Conservation (phyloP, 2,329 filamentous ascomycete species). For the Arthrobotrys conoides region DNA sequence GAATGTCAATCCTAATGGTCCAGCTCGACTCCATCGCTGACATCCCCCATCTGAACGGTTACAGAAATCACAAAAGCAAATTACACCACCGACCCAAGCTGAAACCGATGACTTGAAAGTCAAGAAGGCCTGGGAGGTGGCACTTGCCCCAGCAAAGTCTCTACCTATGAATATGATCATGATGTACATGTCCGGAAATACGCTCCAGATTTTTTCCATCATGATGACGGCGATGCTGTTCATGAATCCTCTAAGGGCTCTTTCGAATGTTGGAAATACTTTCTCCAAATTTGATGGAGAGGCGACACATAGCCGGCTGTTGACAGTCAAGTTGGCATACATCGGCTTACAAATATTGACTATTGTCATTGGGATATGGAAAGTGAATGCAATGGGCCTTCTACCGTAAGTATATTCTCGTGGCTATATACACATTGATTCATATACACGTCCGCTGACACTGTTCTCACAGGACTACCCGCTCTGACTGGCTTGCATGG, state of each 20-base stretch:
- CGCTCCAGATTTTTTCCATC: conserved; percentile 98
- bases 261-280: conserved; percentile 85
- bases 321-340: conserved; percentile 86
- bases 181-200: conserved; percentile 99
- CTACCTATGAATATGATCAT: conserved; percentile 98
- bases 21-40: conserved; percentile 69
- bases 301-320: conserved; percentile 79
- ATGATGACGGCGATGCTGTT: conserved; percentile 99
- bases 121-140: conserved; percentile 99
- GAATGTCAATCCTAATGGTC: conserved; percentile 34
- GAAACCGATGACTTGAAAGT: conserved; percentile 97
- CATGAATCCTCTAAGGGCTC: conserved; percentile 91
- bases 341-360: conserved; percentile 88
- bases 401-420: conserved; percentile 78
- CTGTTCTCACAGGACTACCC: conserved; percentile 78
- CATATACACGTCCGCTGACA: background rate
- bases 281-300: conserved; percentile 92
- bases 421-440: background rate
- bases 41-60: conserved; percentile 35
- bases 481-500: conserved; percentile 98
- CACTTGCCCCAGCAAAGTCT: conserved; percentile 90
- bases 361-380: conserved; percentile 90
- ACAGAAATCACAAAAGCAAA: conserved; percentile 71
- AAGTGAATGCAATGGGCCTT: conserved; percentile 95
- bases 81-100: conserved; percentile 76